Base-by-base conservation (phyloP, 2,329 filamentous ascomycete genomes). In the Lachnellula suecica region DNA sequence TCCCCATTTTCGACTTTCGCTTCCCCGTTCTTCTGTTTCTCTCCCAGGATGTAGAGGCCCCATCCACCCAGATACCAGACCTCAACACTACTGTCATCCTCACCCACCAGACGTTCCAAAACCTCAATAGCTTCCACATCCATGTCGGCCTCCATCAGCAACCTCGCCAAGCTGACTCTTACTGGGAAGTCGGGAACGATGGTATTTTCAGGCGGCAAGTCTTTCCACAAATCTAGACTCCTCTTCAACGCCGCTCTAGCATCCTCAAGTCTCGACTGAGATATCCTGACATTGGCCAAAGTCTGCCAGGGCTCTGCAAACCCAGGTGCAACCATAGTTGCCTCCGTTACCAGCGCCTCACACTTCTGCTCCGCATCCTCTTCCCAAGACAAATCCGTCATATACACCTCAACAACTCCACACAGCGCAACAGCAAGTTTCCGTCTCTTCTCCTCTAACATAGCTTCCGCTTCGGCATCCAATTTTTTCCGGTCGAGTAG, bases 1-100 rank as follows among this genome's bases (percentile, higher is more conserved):
- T 77, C 72, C 62, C 72, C 67, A 31, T 70, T 71, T 49, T 63
- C 60, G 11, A 51, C 50, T 41, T 70, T 71, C 20, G 51, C 50
- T 38, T 62, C 62, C 29, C 71, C 69, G 57, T 71, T 71, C 62
- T 78, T 82, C 63, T 83, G 74, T 76, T 87, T 89, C 68, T 89
- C 82, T 10, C 88, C 89, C 57, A 88, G 76, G 53, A 96, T 80
- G 68, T 91, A 90, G 60, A 95, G 79, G 63, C 91, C 92, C 89
- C 93, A 97, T 4, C 94, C 95, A 40, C 94, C 94, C 4, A 99
- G 79, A 72, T 99, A 99, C 91, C 92, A 97, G 17, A 90, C 88
- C 72, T 99, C 94, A 19, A 99, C 89, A 69, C 93, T 96, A 66
- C 88, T 81, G 67, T 99, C 95, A 61, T 99, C 93, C 68, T 99